A percentile compares a stretch with the other conserved stretches of the same genome.
These are phyloP conservation scores for Tetrahymena thermophila DNA, from an alignment of 73 alveolate genomes.

Conservation along the genomic window DNA sequence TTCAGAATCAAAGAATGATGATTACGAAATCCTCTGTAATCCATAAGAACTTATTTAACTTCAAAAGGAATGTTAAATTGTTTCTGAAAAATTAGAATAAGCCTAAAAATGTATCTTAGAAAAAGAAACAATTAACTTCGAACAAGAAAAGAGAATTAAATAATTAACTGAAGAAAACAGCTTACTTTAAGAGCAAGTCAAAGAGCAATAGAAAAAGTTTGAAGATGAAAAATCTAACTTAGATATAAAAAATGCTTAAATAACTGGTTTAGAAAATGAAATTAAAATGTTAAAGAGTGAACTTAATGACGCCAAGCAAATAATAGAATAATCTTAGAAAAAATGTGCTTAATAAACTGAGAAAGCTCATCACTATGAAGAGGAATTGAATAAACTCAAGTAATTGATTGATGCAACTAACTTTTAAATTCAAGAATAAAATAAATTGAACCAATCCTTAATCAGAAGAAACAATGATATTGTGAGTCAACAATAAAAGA, in stretches of 20 bases:
- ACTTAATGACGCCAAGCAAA: neutral
- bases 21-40: neutral
- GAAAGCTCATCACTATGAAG: neutral
- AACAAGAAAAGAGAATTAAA: neutral
- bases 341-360: neutral
- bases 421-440: neutral
- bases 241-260: neutral
- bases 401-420: neutral
- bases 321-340: neutral
- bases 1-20: neutral
- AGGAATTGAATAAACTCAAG: neutral
- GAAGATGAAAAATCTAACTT: neutral
- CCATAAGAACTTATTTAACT: neutral
- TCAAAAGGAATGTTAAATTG: neutral
- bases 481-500: neutral
- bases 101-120: neutral
- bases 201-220: neutral
- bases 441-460: neutral
- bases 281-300: neutral
- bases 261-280: neutral
- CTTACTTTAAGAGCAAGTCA: neutral
- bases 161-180: neutral
- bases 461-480: neutral
- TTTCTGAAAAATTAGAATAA: neutral
- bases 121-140: neutral